phyloP scores from a whole-genome alignment of 1,284 basidiomycete species.

The Ceratobasidium sp. region DNA sequence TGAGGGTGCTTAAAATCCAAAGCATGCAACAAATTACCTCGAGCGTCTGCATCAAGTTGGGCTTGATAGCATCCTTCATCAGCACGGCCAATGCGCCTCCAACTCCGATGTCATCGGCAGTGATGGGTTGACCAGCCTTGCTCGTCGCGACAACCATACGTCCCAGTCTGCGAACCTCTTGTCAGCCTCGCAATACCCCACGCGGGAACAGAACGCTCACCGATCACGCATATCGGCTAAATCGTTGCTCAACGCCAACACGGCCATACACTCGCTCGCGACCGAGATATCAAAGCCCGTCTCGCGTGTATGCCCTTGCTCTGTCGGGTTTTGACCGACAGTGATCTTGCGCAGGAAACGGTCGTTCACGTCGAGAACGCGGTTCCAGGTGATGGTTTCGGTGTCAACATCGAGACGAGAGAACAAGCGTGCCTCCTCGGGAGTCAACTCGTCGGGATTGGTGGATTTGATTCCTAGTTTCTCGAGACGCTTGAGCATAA shows the following conservation, averaged over 20 bases:
- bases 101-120: constrained; percentile 96
- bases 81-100: constrained; percentile 96
- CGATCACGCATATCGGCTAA: constrained; percentile 91
- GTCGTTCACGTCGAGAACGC: constrained; percentile 96
- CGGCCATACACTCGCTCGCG: constrained; percentile 98
- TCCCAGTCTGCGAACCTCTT: constrained; percentile 62
- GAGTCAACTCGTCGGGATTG: constrained; percentile 89
- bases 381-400: constrained; percentile 96
- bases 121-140: constrained; percentile 90
- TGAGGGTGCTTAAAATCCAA: constrained; percentile 21
- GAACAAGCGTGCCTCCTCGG: constrained; percentile 90
- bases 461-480: constrained; percentile 98
- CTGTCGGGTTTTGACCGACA: constrained; percentile 88
- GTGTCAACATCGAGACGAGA: constrained; percentile 93
- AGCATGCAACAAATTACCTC: constrained; percentile 60
- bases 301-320: constrained; percentile 87
- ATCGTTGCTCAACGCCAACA: constrained; percentile 89
- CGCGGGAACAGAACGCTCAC: constrained; percentile 14
- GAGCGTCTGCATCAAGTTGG: constrained; percentile 98
- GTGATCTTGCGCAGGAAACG: constrained; percentile 96
- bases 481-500: constrained; percentile 94
- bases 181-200: constrained; percentile 6
- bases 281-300: constrained; percentile 98
- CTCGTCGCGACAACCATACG: constrained; percentile 97
- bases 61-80: constrained; percentile 99